These are phyloP conservation scores for Zygosaccharomyces bailii DNA, from an alignment of 805 yeast genomes.

Conservation along the genomic window DNA sequence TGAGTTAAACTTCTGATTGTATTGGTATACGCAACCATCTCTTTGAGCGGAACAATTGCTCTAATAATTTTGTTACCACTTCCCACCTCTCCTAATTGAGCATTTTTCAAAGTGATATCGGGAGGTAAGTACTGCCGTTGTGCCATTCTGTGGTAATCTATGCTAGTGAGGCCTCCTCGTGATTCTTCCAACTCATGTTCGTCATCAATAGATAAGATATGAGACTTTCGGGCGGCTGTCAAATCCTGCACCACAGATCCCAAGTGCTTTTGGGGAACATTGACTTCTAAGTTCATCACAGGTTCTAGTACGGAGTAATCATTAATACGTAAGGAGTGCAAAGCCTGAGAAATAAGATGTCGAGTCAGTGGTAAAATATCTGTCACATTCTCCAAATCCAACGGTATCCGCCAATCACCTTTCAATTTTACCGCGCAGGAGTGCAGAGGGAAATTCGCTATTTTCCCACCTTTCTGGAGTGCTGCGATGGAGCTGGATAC, in stretches of 20 bases:
- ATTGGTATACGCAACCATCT: slow-evolving; percentile 85
- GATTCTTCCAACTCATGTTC: slow-evolving; percentile 34
- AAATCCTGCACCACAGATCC: slow-evolving; percentile 86
- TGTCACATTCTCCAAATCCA: slow-evolving; percentile 41
- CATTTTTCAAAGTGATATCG: slow-evolving; percentile 51
- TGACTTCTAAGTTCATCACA: slow-evolving; percentile 70
- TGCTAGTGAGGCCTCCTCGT: slow-evolving; percentile 33
- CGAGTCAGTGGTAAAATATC: slow-evolving; percentile 47
- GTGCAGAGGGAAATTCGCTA: slow-evolving; percentile 47
- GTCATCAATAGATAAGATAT: slow-evolving; percentile 68
- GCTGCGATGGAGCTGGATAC: slow-evolving; percentile 58
- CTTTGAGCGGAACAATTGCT: slow-evolving; percentile 83
- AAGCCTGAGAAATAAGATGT: slow-evolving; percentile 40
- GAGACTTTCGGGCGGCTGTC: slow-evolving; percentile 72
- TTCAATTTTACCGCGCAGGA: slow-evolving; percentile 55
- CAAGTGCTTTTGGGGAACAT: slow-evolving; percentile 63
- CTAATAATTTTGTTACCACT: slow-evolving; percentile 46
- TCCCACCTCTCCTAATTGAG: slow-evolving; percentile 17
- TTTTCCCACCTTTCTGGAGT: slow-evolving; percentile 64
- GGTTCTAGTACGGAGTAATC: slow-evolving; percentile 75
- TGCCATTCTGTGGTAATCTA: slow-evolving; percentile 55
- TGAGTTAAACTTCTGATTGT: slow-evolving; percentile 78
- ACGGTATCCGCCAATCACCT: slow-evolving; percentile 48
- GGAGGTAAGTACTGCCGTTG: slow-evolving; percentile 66
- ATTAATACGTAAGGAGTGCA: slow-evolving; percentile 26